Evolutionary conservation across 2,329 filamentous ascomycete species (phyloP).

Genomic region (Botryosphaeria dothidea): DNA sequence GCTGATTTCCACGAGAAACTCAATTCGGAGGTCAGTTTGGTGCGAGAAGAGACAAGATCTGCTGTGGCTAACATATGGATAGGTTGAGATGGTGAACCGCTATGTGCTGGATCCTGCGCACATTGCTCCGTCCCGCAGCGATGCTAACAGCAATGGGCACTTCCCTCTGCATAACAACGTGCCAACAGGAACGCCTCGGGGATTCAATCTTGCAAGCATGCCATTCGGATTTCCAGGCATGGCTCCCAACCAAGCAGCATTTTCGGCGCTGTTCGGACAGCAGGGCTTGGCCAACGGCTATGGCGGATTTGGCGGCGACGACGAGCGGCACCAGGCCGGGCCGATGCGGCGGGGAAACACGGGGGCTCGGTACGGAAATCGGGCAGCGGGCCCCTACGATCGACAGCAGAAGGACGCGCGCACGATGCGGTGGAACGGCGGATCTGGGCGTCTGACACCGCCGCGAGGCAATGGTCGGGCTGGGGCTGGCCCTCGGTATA

Average conservation of each 20-base stretch:
- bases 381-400: conserved; percentile 41
- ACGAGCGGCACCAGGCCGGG: conserved; percentile 42
- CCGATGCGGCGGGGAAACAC: conserved; percentile 44
- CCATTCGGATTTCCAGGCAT: conserved; percentile 60
- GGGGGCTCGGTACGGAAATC: conserved; percentile 36
- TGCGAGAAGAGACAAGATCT: conserved; percentile 37
- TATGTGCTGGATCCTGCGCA: conserved; percentile 94
- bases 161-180: conserved; percentile 81
- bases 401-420: conserved; percentile 40
- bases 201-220: conserved; percentile 82
- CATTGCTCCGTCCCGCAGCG: conserved; percentile 88
- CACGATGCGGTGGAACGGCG: conserved; percentile 50
- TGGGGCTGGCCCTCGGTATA: conserved; percentile 65
- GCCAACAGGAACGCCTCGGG: conserved; percentile 81
- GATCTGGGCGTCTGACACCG: conserved; percentile 50
- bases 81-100: conserved; percentile 88
- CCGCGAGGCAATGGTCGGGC: conserved; percentile 46
- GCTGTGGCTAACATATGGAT: conserved; percentile 15
- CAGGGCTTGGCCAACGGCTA: conserved; percentile 45
- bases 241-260: conserved; percentile 39
- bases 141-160: conserved; percentile 94
- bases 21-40: conserved; percentile 69
- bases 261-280: conserved; percentile 52
- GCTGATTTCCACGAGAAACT: conserved; percentile 80
- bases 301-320: conserved; percentile 58